Base-by-base conservation (phyloP, 371 early-diverging fungal species). In the Phascolomyces articulosus region DNA sequence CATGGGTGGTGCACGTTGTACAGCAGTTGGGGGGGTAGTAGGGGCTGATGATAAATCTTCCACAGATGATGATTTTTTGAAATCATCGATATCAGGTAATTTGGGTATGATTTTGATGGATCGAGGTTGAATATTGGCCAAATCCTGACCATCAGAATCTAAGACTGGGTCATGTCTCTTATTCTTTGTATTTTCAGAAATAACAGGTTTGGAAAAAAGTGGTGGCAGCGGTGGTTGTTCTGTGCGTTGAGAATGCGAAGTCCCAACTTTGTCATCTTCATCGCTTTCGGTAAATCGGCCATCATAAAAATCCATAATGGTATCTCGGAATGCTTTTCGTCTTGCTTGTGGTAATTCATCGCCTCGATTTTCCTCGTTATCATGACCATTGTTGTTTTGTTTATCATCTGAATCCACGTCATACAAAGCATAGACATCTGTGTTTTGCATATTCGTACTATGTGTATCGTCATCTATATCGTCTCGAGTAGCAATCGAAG, bases 241-340 rank as follows among this genome's bases (percentile, higher is more conserved):
- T 2, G n/a, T n/a, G n/a, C n/a, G n/a, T n/a, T n/a, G n/a, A n/a
- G n/a, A n/a, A n/a, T n/a, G n/a, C n/a, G n/a, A n/a, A n/a, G n/a
- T n/a, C n/a, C n/a, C n/a, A n/a, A 8, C 11, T n/a, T 0, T 1
- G 20, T 53, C 44, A 31, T 68, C 60, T 9, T 55, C 55, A n/a
- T 70, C 64, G 41, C 57, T 57, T 15, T 62, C 65, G 26, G 51
- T 27, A 20, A 70, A 51, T n/a, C 68, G 73, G 7, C 71, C 63
- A n/a, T 75, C 71, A 34, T 78, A 78, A 21, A 78, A 70, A 41
- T 75, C 73, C 73, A 78, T 78, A n/a, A 78, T 75, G 8, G 79
- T 78, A 41, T 78, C 75, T 21, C 79, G 64, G 28, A 61, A 60
- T 3, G 64, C 61, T 13, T 66, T 49, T 21, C 62, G 66, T 13